Evolutionary conservation across 2,329 filamentous ascomycete genomes (phyloP), one percentile per base, ranked within the genome.

Genomic region (Phaeomoniella chlamydospora): DNA sequence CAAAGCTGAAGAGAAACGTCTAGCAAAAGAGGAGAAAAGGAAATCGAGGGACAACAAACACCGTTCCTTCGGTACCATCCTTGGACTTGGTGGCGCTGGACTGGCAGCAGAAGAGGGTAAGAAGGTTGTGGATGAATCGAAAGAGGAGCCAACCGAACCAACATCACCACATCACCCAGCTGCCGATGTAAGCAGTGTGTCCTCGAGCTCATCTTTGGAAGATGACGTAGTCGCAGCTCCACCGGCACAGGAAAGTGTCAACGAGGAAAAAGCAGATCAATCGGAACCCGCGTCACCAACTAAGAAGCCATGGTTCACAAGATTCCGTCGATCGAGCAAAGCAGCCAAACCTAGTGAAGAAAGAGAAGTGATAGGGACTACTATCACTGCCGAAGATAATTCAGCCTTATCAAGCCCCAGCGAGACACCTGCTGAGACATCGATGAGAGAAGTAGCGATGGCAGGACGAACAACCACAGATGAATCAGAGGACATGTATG

Each of bases 371-470:
- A n/a, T n/a, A 6, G 18, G 13, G 14, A n/a, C 15, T 13, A 35
- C 13, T 11, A 17, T 14, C n/a, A 35, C 36, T 16, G 34, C 31
- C 5, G 34, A 37, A 13, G 29, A 35, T 1, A 33, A 32, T 29
- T 34, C 34, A 17, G 19, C 15, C 12, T 22, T 18, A 6, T 34
- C 37, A 15, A 42, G 40, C 14, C 36, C 41, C n/a, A n/a, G n/a
- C 18, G 41, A 40, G 13, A 38, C 32, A 11, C 37, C 37, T 5
- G 26, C 35, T 13, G 39, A 41, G 3, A 43, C 43, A 18, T 49
- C 46, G 6, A 42, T 46, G 18, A 45, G 46, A 10, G 46, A 49
- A 34, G 44, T 49, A 26, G 46, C 46, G 4, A 39, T 49, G 13
- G 46, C 45, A 17, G 46, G 43, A 16, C 18, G 34, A 13, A 32